Evolutionary conservation across 208 protist genomes (phyloP).

Genomic region (Crithidia brevicula): DNA sequence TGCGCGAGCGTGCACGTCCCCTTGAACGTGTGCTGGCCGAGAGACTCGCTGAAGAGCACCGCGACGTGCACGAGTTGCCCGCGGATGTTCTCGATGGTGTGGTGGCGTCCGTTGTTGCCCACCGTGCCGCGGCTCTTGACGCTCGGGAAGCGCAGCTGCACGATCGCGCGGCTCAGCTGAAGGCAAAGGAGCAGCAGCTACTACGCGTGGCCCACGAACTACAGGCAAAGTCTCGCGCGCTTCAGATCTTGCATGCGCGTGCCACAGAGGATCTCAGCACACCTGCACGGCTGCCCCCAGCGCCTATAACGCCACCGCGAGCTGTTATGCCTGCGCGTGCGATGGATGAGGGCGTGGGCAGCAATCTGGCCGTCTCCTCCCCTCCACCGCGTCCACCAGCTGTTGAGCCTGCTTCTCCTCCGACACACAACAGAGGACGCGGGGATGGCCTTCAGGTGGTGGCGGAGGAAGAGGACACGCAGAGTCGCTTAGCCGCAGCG

Average conservation of each 20-base stretch:
- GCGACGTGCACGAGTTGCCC: background rate
- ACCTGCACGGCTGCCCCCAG: background rate
- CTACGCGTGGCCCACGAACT: conserved; percentile 37
- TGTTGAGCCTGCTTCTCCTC: background rate
- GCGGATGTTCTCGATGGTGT: background rate
- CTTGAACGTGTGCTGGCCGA: conserved; percentile 21
- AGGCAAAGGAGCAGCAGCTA: conserved; percentile 45
- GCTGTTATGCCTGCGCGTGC: background rate
- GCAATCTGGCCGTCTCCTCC: background rate
- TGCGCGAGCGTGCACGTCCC: conserved; percentile 25
- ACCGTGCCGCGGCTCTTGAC: conserved; percentile 11
- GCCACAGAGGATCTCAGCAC: background rate
- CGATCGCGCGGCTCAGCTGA: conserved; percentile 30
- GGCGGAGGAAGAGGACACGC: conserved; percentile 23
- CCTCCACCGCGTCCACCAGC: background rate
- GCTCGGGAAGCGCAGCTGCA: conserved; percentile 30
- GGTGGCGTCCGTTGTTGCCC: background rate
- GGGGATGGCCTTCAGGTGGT: too few species aligned
- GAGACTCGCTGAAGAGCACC: background rate
- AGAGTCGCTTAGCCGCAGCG: conserved; percentile 36
- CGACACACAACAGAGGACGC: too few species aligned
- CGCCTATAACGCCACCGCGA: conserved; percentile 4
- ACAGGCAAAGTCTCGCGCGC: conserved; percentile 36
- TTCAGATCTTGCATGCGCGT: conserved; percentile 26
- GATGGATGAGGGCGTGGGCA: background rate